Evolutionary conservation across 2,329 filamentous ascomycete species (phyloP).

Genomic region (Colletotrichum magnum): DNA sequence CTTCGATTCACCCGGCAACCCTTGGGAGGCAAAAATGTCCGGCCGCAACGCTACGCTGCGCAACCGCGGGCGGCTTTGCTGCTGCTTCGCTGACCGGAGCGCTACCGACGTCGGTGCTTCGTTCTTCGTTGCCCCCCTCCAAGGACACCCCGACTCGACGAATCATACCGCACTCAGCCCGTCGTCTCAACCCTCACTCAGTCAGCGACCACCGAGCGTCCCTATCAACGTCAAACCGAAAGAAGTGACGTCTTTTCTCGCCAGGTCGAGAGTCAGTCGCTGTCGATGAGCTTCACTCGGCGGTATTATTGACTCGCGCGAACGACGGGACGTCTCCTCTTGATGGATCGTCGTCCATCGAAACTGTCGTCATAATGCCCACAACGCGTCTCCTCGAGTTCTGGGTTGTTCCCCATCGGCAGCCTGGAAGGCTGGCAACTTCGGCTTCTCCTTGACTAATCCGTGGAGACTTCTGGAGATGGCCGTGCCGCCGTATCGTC

Average conservation of each 20-base stretch:
- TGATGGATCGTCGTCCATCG: conserved; percentile 31
- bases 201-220: conserved; percentile 30
- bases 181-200: conserved; percentile 23
- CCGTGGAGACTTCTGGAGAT: conserved; percentile 35
- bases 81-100: neutral
- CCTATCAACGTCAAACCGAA: conserved; percentile 12
- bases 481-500: conserved; percentile 27
- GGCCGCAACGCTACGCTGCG: neutral
- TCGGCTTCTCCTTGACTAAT: conserved; percentile 38
- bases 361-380: conserved; percentile 40
- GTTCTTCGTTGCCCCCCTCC: neutral
- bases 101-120: conserved; percentile 29
- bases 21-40: conserved; percentile 30
- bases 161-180: conserved; percentile 28
- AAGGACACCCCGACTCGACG: conserved; percentile 23
- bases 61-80: conserved; percentile 13
- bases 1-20: conserved; percentile 33
- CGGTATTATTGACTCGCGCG: conserved; percentile 33
- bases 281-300: conserved; percentile 21
- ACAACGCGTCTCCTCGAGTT: conserved; percentile 18
- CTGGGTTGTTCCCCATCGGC: conserved; percentile 15
- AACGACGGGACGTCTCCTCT: conserved; percentile 12
- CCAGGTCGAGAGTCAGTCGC: conserved; percentile 20
- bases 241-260: conserved; percentile 28
- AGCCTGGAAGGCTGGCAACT: conserved; percentile 23